Percentiles rank a stretch among this genome's conserved stretches.
phyloP scores from a whole-genome alignment of 2,329 filamentous ascomycete genomes.

The Colletotrichum somersetense region DNA sequence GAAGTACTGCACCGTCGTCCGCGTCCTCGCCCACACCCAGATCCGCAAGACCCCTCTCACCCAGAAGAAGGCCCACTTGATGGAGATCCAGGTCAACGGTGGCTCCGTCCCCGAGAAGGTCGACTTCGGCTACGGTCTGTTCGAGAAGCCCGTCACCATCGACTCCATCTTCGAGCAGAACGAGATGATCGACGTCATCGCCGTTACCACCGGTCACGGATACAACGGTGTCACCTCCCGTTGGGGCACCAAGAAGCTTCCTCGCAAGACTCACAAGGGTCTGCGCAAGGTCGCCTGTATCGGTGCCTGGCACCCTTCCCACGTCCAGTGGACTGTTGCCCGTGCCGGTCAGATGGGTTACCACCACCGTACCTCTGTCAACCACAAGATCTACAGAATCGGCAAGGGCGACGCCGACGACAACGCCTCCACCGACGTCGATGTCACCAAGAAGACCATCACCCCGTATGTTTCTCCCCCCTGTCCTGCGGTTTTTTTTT shows the following conservation, averaged over 20 bases:
- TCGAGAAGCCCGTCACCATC: conserved; percentile 98
- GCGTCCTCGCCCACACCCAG: conserved; percentile 99
- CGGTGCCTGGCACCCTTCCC: conserved; percentile 99
- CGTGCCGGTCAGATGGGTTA: conserved; percentile 99
- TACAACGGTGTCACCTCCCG: conserved; percentile 96
- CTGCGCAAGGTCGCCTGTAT: conserved; percentile 99
- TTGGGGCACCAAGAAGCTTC: conserved; percentile 99
- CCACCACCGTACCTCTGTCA: conserved; percentile 99
- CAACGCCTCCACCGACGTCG: conserved; percentile 94
- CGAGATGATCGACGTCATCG: conserved; percentile 99
- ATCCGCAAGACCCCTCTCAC: conserved; percentile 99
- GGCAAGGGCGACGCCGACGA: conserved; percentile 91
- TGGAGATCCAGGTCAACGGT: conserved; percentile 99
- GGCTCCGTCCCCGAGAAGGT: conserved; percentile 97
- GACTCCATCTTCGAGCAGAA: conserved; percentile 98
- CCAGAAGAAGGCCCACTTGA: conserved; percentile 99
- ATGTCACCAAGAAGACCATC: conserved; percentile 99
- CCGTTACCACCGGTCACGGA: conserved; percentile 99
- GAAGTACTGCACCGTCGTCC: conserved; percentile 99
- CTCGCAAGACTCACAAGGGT: conserved; percentile 99
- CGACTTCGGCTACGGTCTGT: conserved; percentile 92
- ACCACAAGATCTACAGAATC: conserved; percentile 99
- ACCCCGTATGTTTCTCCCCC: conserved; percentile 85
- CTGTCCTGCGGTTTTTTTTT: not conserved
- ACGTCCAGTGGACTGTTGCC: conserved; percentile 99